These are phyloP conservation scores for Paraconiothyrium brasiliense DNA, from an alignment of 2,329 filamentous ascomycete species.

Conservation along the genomic window DNA sequence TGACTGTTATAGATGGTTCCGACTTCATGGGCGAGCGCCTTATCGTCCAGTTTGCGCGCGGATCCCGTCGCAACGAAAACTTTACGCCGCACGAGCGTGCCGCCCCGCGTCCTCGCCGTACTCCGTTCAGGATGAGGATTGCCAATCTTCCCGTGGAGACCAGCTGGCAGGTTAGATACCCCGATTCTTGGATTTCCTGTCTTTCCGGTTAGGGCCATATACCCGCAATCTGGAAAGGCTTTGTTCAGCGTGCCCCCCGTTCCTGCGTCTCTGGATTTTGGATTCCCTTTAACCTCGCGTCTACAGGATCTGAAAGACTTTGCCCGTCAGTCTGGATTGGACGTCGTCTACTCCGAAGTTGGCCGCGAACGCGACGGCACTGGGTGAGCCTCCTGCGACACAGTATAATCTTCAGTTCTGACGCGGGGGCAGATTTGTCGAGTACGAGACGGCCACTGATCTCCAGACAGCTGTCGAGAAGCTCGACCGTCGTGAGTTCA, in stretches of 20 bases:
- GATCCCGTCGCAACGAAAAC: conserved; percentile 76
- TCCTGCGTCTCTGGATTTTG: conserved; percentile 47
- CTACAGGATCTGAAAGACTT: conserved; percentile 99
- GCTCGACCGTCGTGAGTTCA: conserved; percentile 91
- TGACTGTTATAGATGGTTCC: conserved; percentile 77
- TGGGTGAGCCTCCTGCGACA: conserved; percentile 70
- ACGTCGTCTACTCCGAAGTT: conserved; percentile 98
- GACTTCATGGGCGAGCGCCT: conserved; percentile 98
- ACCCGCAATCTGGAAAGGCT: conserved; percentile 51
- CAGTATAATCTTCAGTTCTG: conserved; percentile 14
- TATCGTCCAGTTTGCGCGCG: conserved; percentile 97
- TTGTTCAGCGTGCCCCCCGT: conserved; percentile 46
- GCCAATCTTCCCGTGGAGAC: conserved; percentile 96
- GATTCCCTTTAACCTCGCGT: conserved; percentile 78
- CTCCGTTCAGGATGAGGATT: conserved; percentile 96
- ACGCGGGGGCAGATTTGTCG: conserved; percentile 77
- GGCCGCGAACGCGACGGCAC: conserved; percentile 89
- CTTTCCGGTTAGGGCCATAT: conserved; percentile 48
- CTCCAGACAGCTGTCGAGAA: conserved; percentile 93
- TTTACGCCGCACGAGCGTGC: conserved; percentile 70
- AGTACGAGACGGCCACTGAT: conserved; percentile 93
- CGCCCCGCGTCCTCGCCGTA: conserved; percentile 86
- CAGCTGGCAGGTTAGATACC: conserved; percentile 99
- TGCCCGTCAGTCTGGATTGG: conserved; percentile 92
- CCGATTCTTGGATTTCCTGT: conserved; percentile 56